Base-by-base conservation (phyloP, 75 land plant species). In the Isoetes taiwanensis region DNA sequence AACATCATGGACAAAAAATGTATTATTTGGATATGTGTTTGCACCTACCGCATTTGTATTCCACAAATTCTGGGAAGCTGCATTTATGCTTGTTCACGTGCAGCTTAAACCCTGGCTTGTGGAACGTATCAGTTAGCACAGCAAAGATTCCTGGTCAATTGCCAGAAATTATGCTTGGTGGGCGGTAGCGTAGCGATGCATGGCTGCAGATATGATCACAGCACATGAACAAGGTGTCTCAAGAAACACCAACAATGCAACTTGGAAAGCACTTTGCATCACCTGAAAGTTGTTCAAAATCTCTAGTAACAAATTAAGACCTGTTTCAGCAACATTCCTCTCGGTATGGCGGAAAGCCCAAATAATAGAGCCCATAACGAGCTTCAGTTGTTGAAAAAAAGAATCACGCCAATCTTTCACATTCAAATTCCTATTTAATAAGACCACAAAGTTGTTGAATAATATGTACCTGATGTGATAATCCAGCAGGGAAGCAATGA, bases 41-140 rank as follows among this genome's bases (percentile, higher is more conserved):
- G 50, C 21, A 6, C 50, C 50, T 3, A n/a, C n/a, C 4, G n/a
- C 19, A n/a, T 23, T 46, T 23, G 23, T 23, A n/a, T 46, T 23
- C 50, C 50, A 46, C 50, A 46, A 16, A 46, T 19, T 19, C 25
- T 46, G 50, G 8, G 50, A n/a, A 96, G 96, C 62, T 82, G 93
- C 3, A 86, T 89, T 37, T 89, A 72, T 14, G 69, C 61, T 39
- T n/a, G n/a, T n/a, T n/a, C n/a, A 16, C 50, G n/a, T 46, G 50
- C 6, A 46, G 50, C 50, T 46, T 46, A 23, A 46, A 46, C 12
- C 50, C 50, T 19, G 50, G 50, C 25, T 46, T 46, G n/a, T 46
- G 50, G 50, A 46, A 46, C 19, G 50, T 46, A n/a, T 46, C 50
- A 4, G 50, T 46, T n/a, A 46, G 16, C 4, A 46, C 50, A 46